Conservation (phyloP, 108 stramenopile genomes). For the Skeletonema tropicum region DNA sequence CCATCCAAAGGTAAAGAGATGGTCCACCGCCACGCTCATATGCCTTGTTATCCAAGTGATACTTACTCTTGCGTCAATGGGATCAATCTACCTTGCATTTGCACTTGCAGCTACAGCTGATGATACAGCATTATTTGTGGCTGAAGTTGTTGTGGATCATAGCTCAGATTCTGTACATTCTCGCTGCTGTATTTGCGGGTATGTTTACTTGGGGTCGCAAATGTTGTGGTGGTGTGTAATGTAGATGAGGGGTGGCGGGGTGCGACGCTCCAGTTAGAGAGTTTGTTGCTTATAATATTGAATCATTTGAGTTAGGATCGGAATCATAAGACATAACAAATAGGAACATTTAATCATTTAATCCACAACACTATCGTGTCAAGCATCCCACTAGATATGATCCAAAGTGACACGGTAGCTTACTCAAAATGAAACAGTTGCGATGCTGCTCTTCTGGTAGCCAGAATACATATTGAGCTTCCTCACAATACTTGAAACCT, state of each 20-base stretch:
- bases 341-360: no score
- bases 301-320: no score
- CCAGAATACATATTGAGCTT: no score
- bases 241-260: neutral
- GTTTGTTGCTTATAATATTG: no score
- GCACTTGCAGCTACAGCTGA: no score
- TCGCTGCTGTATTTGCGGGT: neutral
- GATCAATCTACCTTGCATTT: no score
- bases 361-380: neutral
- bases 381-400: constrained; percentile 3
- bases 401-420: constrained; percentile 2
- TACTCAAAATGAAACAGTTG: constrained; percentile 1
- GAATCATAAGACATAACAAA: no score
- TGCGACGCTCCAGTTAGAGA: no score
- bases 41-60: neutral
- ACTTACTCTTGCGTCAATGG: neutral
- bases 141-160: neutral
- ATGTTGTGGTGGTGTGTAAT: neutral
- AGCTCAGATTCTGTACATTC: neutral
- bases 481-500: neutral
- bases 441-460: neutral
- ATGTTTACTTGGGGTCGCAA: constrained; percentile 8
- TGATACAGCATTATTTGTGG: no score
- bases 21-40: constrained; percentile 8
- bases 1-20: constrained; percentile 22